Conservation (phyloP, 176 grass and related monocot species). For the Eleusine coracana region DNA sequence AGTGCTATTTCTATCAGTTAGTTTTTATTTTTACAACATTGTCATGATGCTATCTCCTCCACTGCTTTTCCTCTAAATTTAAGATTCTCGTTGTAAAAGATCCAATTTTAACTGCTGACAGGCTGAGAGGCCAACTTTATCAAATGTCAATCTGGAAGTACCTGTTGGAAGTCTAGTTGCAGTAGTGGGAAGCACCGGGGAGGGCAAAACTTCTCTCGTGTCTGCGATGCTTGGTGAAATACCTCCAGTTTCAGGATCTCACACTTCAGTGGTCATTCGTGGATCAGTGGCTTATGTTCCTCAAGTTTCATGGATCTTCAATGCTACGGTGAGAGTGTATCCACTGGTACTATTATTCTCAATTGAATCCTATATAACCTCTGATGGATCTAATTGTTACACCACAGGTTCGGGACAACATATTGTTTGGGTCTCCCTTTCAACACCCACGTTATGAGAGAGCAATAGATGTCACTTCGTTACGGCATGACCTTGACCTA, state of each 20-base stretch:
- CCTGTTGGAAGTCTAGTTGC: constrained; percentile 90
- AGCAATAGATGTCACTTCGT: constrained; percentile 76
- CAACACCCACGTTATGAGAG: constrained; percentile 70
- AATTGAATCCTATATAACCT: constrained; percentile 12
- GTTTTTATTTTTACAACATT: constrained; percentile 23
- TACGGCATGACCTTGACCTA: constrained; percentile 86
- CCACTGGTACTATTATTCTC: constrained; percentile 6
- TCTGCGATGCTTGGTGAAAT: constrained; percentile 99
- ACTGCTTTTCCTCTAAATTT: background rate
- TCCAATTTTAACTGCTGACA: constrained; percentile 41
- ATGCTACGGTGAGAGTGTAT: constrained; percentile 81
- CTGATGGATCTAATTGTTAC: constrained; percentile 25
- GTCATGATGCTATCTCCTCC: background rate
- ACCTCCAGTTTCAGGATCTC: constrained; percentile 64
- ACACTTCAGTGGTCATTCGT: constrained; percentile 67
- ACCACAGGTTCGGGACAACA: constrained; percentile 88
- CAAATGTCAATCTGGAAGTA: constrained; percentile 95
- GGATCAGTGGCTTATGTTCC: constrained; percentile 96
- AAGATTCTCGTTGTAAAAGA: constrained; percentile 20
- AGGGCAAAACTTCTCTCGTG: constrained; percentile 98
- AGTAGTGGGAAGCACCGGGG: constrained; percentile 94
- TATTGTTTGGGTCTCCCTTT: constrained; percentile 94
- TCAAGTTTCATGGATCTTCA: constrained; percentile 99
- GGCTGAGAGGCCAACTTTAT: constrained; percentile 84
- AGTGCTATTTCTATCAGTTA: background rate